Base-by-base conservation (phyloP, 2,329 filamentous ascomycete species). In the Colletotrichum nymphaeae region DNA sequence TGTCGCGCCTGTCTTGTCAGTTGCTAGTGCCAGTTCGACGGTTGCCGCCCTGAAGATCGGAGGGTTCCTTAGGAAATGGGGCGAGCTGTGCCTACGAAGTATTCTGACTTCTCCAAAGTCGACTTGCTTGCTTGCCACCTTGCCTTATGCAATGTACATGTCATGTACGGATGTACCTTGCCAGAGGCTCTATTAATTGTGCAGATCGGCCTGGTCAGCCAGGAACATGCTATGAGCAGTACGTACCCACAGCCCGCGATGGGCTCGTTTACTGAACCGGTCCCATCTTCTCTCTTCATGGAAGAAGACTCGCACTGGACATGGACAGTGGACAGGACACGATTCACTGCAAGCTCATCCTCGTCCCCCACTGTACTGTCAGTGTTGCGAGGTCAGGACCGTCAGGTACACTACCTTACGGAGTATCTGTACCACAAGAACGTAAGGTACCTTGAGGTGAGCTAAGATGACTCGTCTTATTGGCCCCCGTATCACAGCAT, bases 401-500 rank as follows among this genome's bases (percentile, higher is more conserved):
- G 5, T 16, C 12, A 37, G 35, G 35, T 37, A 37, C 35, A 16
- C 12, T 42, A 42, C 37, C 5, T 16, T 16, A 19, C 6, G 37
- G 37, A 42, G 5, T 16, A 42, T 42, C 37, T 42, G 37, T 42
- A 42, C 37, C 37, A 42, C 37, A 7, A 19, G 5, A 42, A 67
- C 28, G 64, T 32, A 32, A 32, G 30, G 30, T 32, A 32, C 32
- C 32, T 35, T 35, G 32, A 35, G 32, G 32, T 49, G 52, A 63
- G 42, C 62, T 52, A 49, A 63, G 67, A 65, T 32, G 66, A 65
- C 67, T 73, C 67, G 70, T 70, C 70, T 65, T 14, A 73, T 70
- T 73, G 70, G 70, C 46, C 59, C 35, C 58, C 53, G 32, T 56
- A 57, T 32, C 42, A 30, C 59, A 42, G 32, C 14, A 19, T 42